Evolutionary conservation across 2,329 filamentous ascomycete genomes (phyloP).

Genomic region (Bipolaris zeicola): DNA sequence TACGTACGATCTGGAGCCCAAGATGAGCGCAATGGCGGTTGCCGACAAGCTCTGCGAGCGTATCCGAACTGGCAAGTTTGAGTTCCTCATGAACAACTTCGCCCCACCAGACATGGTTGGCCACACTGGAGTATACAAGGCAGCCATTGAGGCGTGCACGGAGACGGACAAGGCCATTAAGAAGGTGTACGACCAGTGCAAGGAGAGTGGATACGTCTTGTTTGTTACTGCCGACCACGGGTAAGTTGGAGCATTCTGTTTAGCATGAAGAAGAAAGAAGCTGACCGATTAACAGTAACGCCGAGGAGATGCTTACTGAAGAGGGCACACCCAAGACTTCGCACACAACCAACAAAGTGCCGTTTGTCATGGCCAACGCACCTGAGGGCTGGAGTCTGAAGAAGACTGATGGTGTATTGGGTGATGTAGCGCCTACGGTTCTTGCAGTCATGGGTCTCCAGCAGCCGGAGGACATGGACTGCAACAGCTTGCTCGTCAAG

Average conservation of each 20-base stretch:
- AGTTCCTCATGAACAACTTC: constrained; percentile 99
- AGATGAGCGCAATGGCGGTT: constrained; percentile 93
- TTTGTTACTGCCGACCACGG: constrained; percentile 98
- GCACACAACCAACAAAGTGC: constrained; percentile 97
- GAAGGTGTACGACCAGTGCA: constrained; percentile 89
- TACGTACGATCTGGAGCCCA: constrained; percentile 92
- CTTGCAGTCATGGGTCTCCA: constrained; percentile 88
- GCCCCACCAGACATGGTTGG: constrained; percentile 99
- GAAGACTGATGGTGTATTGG: constrained; percentile 85
- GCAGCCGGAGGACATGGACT: constrained; percentile 91
- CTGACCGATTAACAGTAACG: constrained; percentile 65
- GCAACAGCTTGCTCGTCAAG: constrained; percentile 81
- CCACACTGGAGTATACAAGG: constrained; percentile 96
- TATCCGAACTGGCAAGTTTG: constrained; percentile 81
- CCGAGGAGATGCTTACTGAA: constrained; percentile 97
- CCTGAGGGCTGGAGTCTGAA: constrained; percentile 86
- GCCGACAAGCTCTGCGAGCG: constrained; percentile 89
- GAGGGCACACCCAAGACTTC: constrained; percentile 97
- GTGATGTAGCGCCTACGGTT: constrained; percentile 95
- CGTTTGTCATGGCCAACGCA: constrained; percentile 97
- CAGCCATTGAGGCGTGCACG: constrained; percentile 80
- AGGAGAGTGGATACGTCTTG: constrained; percentile 88
- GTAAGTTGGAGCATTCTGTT: constrained; percentile 49
- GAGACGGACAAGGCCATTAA: constrained; percentile 95
- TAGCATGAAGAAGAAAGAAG: constrained; percentile 2